These are phyloP conservation scores for Lipomyces japonicus DNA, from an alignment of 805 yeast species.

Conservation along the genomic window DNA sequence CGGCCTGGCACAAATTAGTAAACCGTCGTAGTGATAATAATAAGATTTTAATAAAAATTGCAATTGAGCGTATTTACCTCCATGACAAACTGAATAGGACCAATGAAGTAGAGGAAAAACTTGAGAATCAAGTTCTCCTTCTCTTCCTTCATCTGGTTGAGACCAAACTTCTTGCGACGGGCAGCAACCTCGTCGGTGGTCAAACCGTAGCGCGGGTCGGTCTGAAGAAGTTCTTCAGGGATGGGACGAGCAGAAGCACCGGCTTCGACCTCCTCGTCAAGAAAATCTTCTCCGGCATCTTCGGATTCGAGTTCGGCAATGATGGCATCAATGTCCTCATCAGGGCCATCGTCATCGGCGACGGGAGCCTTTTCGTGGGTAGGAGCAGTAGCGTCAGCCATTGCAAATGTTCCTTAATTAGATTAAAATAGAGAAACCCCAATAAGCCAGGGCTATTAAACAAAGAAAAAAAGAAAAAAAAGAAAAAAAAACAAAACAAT, in stretches of 20 bases:
- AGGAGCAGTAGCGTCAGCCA: constrained; percentile 30
- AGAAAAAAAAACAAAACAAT: too few species aligned
- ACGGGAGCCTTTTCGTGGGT: constrained; percentile 43
- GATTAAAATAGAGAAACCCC: too few species aligned
- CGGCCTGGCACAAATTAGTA: constrained; percentile 45
- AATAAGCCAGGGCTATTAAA: too few species aligned
- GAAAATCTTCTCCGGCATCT: constrained; percentile 45
- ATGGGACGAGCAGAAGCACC: constrained; percentile 68
- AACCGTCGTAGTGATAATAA: neutral
- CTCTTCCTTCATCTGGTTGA: constrained; percentile 88
- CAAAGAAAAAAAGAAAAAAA: too few species aligned
- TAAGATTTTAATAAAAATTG: neutral
- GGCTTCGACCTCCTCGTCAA: constrained; percentile 42
- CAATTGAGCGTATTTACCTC: constrained; percentile 41
- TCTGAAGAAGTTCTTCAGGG: constrained; percentile 80
- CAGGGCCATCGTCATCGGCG: constrained; percentile 61
- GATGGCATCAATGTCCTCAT: constrained; percentile 58
- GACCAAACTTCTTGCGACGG: constrained; percentile 88
- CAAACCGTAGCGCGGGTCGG: constrained; percentile 76
- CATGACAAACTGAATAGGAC: constrained; percentile 96
- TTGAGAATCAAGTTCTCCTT: constrained; percentile 72
- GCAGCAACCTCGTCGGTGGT: constrained; percentile 69
- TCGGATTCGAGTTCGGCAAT: constrained; percentile 68
- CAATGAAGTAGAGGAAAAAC: constrained; percentile 83
- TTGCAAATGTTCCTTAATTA: too few species aligned